phyloP scores from a whole-genome alignment of 164 flowering plant genomes.

The Vitis rupestris region DNA sequence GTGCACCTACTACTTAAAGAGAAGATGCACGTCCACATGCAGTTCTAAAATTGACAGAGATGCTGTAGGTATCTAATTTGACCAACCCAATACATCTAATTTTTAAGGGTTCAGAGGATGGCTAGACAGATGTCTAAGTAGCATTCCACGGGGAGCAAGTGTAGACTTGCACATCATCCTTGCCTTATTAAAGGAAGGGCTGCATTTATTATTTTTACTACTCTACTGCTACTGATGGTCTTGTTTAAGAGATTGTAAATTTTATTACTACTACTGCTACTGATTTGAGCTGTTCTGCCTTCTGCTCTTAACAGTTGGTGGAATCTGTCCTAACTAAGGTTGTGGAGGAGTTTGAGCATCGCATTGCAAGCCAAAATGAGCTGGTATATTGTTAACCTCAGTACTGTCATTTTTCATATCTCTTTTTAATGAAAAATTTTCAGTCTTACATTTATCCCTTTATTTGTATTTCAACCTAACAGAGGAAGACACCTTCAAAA shows the following conservation, averaged over 20 bases:
- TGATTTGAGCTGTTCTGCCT: not conserved
- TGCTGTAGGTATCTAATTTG: no score
- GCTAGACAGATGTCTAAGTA: no score
- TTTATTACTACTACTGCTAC: not conserved
- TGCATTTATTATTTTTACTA: no score
- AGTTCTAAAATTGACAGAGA: no score
- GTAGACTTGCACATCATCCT: no score
- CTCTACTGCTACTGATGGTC: not conserved
- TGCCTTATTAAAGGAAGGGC: no score
- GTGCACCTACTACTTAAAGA: no score
- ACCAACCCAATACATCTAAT: no score
- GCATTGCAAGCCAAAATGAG: slow-evolving; percentile 46
- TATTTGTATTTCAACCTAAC: slow-evolving; percentile 11
- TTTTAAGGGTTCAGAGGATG: no score
- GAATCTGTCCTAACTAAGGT: slow-evolving; percentile 66
- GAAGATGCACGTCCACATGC: no score
- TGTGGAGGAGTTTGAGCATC: slow-evolving; percentile 64
- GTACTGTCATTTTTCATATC: not conserved
- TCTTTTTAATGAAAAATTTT: not conserved
- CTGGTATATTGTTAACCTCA: slow-evolving; percentile 27
- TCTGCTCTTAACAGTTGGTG: slow-evolving; percentile 40
- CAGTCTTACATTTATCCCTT: not conserved
- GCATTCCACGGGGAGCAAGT: no score
- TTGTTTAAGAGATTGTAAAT: not conserved
- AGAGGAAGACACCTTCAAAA: slow-evolving; percentile 39